Percentiles rank a stretch among this genome's conserved stretches.
Evolutionary conservation across 495 filamentous ascomycete genomes (phyloP).

Genomic region (Hyphodiscus hymeniophilus): DNA sequence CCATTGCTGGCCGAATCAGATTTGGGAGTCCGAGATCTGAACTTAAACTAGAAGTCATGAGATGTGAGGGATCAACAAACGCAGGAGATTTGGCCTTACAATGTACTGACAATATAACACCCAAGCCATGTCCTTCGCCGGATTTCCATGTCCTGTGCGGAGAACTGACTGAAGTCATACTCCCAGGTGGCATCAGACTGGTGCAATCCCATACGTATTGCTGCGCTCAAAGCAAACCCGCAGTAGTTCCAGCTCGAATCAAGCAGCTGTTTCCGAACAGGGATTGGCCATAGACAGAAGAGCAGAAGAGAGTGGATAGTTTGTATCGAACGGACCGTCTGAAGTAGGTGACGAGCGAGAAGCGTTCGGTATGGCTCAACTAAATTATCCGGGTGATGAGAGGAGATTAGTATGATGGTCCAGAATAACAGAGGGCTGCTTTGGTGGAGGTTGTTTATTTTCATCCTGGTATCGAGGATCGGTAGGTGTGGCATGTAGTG

Average conservation of each 20-base stretch:
- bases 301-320: constrained; percentile 27
- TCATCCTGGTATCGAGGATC: constrained; percentile 20
- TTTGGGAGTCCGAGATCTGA: constrained; percentile 26
- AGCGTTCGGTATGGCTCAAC: constrained; percentile 21
- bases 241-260: constrained; percentile 29
- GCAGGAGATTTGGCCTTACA: constrained; percentile 15
- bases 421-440: constrained; percentile 26
- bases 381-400: constrained; percentile 13
- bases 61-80: constrained; percentile 2
- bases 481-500: constrained; percentile 22
- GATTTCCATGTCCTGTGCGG: constrained; percentile 15
- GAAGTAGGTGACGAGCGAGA: constrained; percentile 14
- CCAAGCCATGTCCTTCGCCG: constrained; percentile 26
- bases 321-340: constrained; percentile 20
- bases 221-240: constrained; percentile 26
- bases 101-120: constrained; percentile 25
- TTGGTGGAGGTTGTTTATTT: constrained; percentile 21
- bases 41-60: constrained; percentile 20
- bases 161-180: constrained; percentile 10
- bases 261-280: constrained; percentile 18
- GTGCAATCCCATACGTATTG: constrained; percentile 25
- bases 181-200: constrained; percentile 12
- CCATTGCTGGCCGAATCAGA: constrained; percentile 24
- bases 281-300: constrained; percentile 27
- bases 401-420: constrained; percentile 23